Evolutionary conservation across 176 grass and related monocot species (phyloP).

Genomic region (Aegilops longissima): DNA sequence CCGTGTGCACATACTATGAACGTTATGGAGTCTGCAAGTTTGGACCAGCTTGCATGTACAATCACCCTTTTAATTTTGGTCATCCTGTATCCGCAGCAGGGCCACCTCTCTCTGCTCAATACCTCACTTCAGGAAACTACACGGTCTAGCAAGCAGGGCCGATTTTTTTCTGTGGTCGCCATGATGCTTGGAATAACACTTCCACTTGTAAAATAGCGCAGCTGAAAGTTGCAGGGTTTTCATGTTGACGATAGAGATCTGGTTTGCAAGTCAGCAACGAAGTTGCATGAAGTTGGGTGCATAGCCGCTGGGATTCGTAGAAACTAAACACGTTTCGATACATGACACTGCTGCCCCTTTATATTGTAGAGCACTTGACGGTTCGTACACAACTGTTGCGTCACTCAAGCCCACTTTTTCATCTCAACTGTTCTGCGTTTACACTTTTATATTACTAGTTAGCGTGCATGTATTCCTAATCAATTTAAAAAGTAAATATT

Average conservation of each 20-base stretch:
- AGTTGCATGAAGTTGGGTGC: constrained; percentile 51
- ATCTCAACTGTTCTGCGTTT: neutral
- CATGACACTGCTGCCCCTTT: constrained; percentile 11
- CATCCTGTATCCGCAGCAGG: constrained; percentile 42
- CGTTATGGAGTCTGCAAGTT: constrained; percentile 75
- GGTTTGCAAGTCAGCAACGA: constrained; percentile 38
- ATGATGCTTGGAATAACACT: constrained; percentile 41
- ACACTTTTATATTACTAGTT: neutral
- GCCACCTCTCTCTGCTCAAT: constrained; percentile 45
- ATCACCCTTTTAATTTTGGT: constrained; percentile 72
- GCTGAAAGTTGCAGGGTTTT: constrained; percentile 24
- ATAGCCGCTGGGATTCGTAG: constrained; percentile 7
- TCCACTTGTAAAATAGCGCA: constrained; percentile 53
- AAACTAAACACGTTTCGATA: neutral
- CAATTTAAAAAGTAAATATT: no score
- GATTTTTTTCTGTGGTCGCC: constrained; percentile 23
- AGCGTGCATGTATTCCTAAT: no score
- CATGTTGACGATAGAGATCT: constrained; percentile 20
- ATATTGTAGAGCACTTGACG: constrained; percentile 34
- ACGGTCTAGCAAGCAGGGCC: constrained; percentile 35
- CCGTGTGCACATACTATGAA: constrained; percentile 70
- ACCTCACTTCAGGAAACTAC: constrained; percentile 34
- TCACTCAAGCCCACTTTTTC: neutral
- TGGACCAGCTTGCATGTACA: constrained; percentile 69
- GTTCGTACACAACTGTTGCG: constrained; percentile 13